These are phyloP conservation scores for Clarkia xantiana DNA, from an alignment of 345 rosid species.

Conservation along the genomic window DNA sequence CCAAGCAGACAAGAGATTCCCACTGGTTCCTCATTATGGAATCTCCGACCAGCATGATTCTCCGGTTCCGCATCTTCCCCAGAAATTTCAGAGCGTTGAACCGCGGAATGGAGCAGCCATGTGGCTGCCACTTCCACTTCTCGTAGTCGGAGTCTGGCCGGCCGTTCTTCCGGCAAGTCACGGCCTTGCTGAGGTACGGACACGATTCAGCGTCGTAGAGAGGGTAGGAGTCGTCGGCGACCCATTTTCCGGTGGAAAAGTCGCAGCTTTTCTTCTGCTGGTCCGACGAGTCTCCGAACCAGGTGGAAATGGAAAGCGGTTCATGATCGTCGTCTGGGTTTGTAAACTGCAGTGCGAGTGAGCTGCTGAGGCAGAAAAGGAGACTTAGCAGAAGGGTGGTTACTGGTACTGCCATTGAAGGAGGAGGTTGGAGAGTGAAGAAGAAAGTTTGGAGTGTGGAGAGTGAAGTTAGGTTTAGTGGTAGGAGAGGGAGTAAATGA, in stretches of 20 bases:
- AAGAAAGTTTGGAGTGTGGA: too few relatives aligned
- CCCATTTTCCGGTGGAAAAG: conserved; percentile 64
- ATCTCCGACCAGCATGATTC: conserved; percentile 88
- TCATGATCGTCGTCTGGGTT: neutral
- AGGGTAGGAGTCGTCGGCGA: conserved; percentile 58
- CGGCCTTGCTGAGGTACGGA: conserved; percentile 67
- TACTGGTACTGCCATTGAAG: conserved; percentile 5
- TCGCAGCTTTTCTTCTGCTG: conserved; percentile 36
- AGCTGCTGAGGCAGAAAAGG: neutral
- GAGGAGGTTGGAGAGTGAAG: conserved; percentile 1
- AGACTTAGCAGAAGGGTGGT: neutral
- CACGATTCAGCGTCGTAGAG: conserved; percentile 56
- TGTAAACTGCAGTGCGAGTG: neutral
- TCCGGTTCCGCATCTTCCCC: conserved; percentile 68
- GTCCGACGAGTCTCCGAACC: conserved; percentile 15
- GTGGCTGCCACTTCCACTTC: conserved; percentile 88
- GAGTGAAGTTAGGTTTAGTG: neutral
- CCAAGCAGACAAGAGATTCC: conserved; percentile 91
- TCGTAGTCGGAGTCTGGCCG: conserved; percentile 83
- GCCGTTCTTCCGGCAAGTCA: conserved; percentile 77
- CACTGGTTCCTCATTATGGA: conserved; percentile 96
- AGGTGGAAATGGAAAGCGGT: conserved; percentile 5
- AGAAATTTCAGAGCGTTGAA: conserved; percentile 70
- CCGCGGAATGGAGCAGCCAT: conserved; percentile 72
- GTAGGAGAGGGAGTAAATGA: conserved; percentile 1